Conservation (phyloP, 2,329 filamentous ascomycete genomes). For the Aspergillus glaucus region DNA sequence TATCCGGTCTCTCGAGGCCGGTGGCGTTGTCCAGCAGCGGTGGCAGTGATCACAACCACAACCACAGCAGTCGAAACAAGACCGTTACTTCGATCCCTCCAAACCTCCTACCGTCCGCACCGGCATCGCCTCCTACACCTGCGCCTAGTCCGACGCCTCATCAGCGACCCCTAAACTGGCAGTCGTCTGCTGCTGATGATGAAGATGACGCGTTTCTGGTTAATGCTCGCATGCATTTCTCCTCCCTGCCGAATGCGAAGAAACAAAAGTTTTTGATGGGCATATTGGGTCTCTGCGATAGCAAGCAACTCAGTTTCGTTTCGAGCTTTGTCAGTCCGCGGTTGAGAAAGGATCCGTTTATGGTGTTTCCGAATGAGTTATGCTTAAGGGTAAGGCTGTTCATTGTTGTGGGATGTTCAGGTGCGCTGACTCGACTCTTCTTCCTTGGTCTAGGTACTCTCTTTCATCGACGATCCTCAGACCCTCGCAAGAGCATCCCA, state of each 20-base stretch:
- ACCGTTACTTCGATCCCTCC: conserved; percentile 49
- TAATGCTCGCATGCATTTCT: conserved; percentile 73
- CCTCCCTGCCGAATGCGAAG: conserved; percentile 66
- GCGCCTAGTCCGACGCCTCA: conserved; percentile 61
- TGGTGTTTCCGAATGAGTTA: conserved; percentile 82
- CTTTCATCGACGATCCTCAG: conserved; percentile 94
- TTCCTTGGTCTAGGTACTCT: conserved; percentile 61
- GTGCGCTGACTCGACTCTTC: conserved; percentile 8
- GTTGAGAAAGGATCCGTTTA: conserved; percentile 94
- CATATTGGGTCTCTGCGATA: conserved; percentile 88
- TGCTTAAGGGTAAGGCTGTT: conserved; percentile 68
- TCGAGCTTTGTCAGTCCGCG: conserved; percentile 91
- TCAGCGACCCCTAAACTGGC: conserved; percentile 50
- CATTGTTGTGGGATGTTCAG: neutral
- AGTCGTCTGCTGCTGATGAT: conserved; percentile 37
- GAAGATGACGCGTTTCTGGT: conserved; percentile 78
- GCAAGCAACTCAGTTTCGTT: conserved; percentile 89
- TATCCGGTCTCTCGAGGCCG: conserved; percentile 26
- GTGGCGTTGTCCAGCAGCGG: conserved; percentile 40
- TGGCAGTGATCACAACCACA: conserved; percentile 13
- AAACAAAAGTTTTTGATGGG: conserved; percentile 78
- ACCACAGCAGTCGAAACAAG: conserved; percentile 29
- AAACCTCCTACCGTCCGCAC: conserved; percentile 58
- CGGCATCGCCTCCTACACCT: conserved; percentile 61
- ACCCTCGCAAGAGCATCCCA: conserved; percentile 89